phyloP scores from a whole-genome alignment of 2,329 filamentous ascomycete genomes.

The Aspergillus uvarum region DNA sequence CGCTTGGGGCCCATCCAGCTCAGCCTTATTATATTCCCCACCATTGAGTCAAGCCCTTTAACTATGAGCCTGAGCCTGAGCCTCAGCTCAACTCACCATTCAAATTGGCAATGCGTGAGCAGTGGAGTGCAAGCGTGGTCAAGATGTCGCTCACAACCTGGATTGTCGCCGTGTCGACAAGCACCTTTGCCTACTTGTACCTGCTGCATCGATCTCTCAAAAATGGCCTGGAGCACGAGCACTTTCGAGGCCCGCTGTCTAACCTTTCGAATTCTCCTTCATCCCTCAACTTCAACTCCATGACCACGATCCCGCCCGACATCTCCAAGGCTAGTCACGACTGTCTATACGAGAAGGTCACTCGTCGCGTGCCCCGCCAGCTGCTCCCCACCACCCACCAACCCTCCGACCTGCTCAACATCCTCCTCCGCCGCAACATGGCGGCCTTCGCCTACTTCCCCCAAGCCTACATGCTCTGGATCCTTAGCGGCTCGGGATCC shows the following conservation, averaged over 20 bases:
- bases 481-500: conserved; percentile 18
- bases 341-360: conserved; percentile 25
- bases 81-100: neutral
- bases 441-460: conserved; percentile 33
- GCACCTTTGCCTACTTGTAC: conserved; percentile 29
- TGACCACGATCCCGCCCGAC: conserved; percentile 25
- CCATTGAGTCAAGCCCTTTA: neutral
- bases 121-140: neutral
- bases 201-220: conserved; percentile 25
- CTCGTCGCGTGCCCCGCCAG: conserved; percentile 20
- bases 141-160: conserved; percentile 1
- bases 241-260: conserved; percentile 20
- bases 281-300: conserved; percentile 7
- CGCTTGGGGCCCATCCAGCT: neutral
- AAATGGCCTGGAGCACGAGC: conserved; percentile 23
- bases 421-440: conserved; percentile 37
- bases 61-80: neutral
- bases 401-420: conserved; percentile 24
- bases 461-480: conserved; percentile 29
- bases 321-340: conserved; percentile 22
- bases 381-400: conserved; percentile 22
- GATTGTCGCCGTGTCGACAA: conserved; percentile 21
- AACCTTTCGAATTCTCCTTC: conserved; percentile 15
- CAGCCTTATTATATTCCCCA: neutral
- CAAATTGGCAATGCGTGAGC: neutral